These are phyloP conservation scores for Adansonia rubrostipa DNA, from an alignment of 441 rosid species.

Conservation along the genomic window DNA sequence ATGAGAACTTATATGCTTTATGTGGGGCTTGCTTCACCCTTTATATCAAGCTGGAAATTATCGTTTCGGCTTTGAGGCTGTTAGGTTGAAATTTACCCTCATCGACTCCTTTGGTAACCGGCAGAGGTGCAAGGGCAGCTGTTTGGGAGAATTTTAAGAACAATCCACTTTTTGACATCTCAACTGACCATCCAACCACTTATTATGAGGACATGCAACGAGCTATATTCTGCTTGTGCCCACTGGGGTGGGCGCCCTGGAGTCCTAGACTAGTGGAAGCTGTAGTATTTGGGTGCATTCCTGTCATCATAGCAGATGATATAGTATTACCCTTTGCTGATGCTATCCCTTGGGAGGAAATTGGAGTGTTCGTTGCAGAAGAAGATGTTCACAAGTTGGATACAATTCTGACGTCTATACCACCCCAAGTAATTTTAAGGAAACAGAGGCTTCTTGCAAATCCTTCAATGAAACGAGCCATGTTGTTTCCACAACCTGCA, in stretches of 20 bases:
- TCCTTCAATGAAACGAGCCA: slow-evolving; percentile 86
- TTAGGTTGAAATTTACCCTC: slow-evolving; percentile 15
- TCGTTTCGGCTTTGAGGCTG: not conserved
- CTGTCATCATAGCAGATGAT: slow-evolving; percentile 91
- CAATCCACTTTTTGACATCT: slow-evolving; percentile 87
- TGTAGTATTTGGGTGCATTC: no score
- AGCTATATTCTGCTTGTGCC: no score
- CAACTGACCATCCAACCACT: slow-evolving; percentile 54
- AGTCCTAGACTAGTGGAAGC: no score
- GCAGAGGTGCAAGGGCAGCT: slow-evolving; percentile 97
- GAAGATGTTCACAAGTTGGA: slow-evolving; percentile 79
- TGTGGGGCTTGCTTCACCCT: not conserved
- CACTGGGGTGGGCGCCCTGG: no score
- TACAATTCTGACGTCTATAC: slow-evolving; percentile 76
- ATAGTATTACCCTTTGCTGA: slow-evolving; percentile 90
- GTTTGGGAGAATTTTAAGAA: slow-evolving; percentile 97
- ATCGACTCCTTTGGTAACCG: slow-evolving; percentile 25
- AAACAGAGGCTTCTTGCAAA: slow-evolving; percentile 88
- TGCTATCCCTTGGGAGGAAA: slow-evolving; percentile 95
- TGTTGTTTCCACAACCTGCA: slow-evolving; percentile 91
- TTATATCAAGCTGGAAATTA: not conserved
- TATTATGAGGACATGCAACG: no score
- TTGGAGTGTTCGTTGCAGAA: slow-evolving; percentile 82
- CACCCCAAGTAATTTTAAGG: slow-evolving; percentile 67
- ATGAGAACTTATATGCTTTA: not conserved